Evolutionary conservation across 2,329 filamentous ascomycete genomes (phyloP), one percentile per base, ranked within the genome.

Genomic region (Fusarium armeniacum): DNA sequence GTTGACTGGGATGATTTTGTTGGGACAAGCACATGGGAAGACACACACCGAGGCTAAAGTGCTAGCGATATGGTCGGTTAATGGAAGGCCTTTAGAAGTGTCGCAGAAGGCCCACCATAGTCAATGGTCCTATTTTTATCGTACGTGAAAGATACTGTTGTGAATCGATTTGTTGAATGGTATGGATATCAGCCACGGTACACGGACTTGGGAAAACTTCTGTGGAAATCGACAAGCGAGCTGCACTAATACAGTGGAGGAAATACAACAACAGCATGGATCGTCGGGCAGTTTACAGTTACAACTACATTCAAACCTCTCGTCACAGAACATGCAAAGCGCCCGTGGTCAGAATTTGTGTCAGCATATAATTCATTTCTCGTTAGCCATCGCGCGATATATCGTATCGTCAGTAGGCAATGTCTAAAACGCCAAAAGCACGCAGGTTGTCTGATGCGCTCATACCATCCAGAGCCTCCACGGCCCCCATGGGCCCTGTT

Each of bases 11-110:
- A 62, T 67, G 49, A 54, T 67, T 77, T 76, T 77, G 75, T 77
- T 77, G 75, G 75, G 75, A 75, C 73, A 62, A 62, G 65, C 75
- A 77, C 74, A 77, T 77, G 75, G 69, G 74, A 72, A 60, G 50
- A 60, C 58, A 41, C 41, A 45, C 58, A 62, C 67, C 73, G 73
- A 76, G 75, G 73, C 69, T 71, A 67, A 38, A 50, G 20, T n/a
- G 16, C 20, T 33, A 18, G 18, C 20, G 28, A 18, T 41, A 18
- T 26, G 15, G 18, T 47, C 15, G 16, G 16, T 47, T 15, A 15
- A 30, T 57, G 49, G 62, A 65, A 63, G 24, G 54, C 24, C 36
- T 63, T 52, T 63, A 62, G 61, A 72, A 69, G 49, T 28, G 40
- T 24, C 16, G 32, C 58, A 41, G 65, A 71, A 71, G 70, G 63